Percentiles rank a stretch among this genome's conserved stretches.
Conservation (phyloP, 2,329 filamentous ascomycete species). For the Hypoxylon sp. region DNA sequence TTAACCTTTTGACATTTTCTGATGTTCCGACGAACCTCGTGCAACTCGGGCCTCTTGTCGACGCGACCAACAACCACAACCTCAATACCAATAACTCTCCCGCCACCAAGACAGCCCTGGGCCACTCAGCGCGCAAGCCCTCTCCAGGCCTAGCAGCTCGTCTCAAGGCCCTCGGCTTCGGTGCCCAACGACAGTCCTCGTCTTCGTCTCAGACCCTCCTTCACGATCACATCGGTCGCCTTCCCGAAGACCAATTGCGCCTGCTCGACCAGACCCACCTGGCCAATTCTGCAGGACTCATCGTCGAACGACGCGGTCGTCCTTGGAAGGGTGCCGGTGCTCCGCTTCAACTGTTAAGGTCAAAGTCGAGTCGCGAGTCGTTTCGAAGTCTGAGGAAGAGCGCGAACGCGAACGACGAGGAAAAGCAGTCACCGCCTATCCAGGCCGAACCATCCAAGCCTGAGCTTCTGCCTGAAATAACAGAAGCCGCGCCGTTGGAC, state of each 20-base stretch:
- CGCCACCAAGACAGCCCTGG: constrained; percentile 39
- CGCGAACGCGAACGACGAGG: constrained; percentile 32
- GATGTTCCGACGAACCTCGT: constrained; percentile 53
- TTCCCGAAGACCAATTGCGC: constrained; percentile 74
- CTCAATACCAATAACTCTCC: constrained; percentile 39
- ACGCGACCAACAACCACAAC: constrained; percentile 33
- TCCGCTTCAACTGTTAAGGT: constrained; percentile 51
- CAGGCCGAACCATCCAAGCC: constrained; percentile 40
- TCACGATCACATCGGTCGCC: constrained; percentile 67
- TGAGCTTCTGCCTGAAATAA: constrained; percentile 61
- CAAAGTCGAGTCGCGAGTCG: constrained; percentile 45
- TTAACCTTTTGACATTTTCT: constrained; percentile 50
- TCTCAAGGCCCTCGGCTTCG: constrained; percentile 70
- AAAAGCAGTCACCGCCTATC: constrained; percentile 19
- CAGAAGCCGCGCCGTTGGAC: constrained; percentile 58
- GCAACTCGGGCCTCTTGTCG: constrained; percentile 46
- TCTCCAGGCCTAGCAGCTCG: constrained; percentile 71
- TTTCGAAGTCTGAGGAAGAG: constrained; percentile 37
- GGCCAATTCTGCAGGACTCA: constrained; percentile 58
- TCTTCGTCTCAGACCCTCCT: constrained; percentile 44
- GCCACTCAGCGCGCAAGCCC: constrained; percentile 59
- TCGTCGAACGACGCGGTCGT: constrained; percentile 71
- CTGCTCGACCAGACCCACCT: constrained; percentile 73
- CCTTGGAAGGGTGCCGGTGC: constrained; percentile 74
- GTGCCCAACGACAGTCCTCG: constrained; percentile 52